phyloP scores from a whole-genome alignment of 2,329 filamentous ascomycete species.

The Didymellaceae sp. region DNA sequence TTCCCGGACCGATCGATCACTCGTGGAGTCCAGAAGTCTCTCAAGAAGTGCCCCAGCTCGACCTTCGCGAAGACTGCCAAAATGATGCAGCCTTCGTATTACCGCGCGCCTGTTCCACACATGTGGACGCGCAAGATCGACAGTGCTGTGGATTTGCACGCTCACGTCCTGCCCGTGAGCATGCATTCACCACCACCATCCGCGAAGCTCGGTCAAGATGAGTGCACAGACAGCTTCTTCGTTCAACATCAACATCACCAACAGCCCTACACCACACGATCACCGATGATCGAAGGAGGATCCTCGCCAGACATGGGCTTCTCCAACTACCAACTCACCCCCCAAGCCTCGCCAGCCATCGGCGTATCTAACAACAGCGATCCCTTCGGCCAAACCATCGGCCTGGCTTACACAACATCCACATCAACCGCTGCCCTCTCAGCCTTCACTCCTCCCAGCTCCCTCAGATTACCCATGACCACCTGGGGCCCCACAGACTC shows the following conservation, averaged over 20 bases:
- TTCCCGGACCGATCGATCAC: constrained; percentile 29
- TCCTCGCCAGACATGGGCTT: constrained; percentile 27
- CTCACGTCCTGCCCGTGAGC: constrained; percentile 51
- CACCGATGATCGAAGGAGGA: constrained; percentile 23
- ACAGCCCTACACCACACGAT: constrained; percentile 35
- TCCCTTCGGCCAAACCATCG: constrained; percentile 34
- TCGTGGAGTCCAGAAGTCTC: constrained; percentile 32
- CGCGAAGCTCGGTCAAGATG: constrained; percentile 34
- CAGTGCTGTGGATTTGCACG: constrained; percentile 53
- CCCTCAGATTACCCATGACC: constrained; percentile 37
- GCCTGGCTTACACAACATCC: constrained; percentile 23
- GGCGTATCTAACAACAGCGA: constrained; percentile 27
- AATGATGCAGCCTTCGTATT: constrained; percentile 62
- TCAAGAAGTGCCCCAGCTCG: constrained; percentile 27
- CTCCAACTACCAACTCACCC: constrained; percentile 45
- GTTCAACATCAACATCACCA: constrained; percentile 19
- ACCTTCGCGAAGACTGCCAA: constrained; percentile 56
- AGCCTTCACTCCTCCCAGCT: constrained; percentile 48
- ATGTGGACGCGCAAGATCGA: constrained; percentile 62
- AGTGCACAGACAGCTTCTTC: constrained; percentile 31
- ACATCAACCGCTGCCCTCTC: constrained; percentile 39
- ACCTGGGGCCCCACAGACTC: constrained; percentile 41
- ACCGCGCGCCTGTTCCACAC: constrained; percentile 53
- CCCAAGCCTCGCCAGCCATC: constrained; percentile 41
- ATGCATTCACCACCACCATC: constrained; percentile 39